A percentile compares a stretch with the other conserved stretches of the same genome.
Conservation (phyloP, 345 rosid species). For the Geranium rotundifolium region DNA sequence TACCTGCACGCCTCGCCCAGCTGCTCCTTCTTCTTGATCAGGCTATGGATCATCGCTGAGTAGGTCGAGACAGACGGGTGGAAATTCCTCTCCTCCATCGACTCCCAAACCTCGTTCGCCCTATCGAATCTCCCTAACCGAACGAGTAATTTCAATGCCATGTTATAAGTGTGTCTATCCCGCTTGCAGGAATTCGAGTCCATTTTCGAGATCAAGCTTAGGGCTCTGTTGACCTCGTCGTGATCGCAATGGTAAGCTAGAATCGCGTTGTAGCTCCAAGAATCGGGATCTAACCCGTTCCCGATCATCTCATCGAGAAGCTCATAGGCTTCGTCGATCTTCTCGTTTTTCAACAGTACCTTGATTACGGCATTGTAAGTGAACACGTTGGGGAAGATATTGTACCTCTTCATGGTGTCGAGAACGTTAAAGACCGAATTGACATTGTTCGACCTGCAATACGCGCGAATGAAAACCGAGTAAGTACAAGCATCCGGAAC, state of each 20-base stretch:
- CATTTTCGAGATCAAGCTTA: slow-evolving; percentile 57
- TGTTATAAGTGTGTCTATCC: slow-evolving; percentile 66
- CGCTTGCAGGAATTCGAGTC: slow-evolving; percentile 39
- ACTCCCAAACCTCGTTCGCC: slow-evolving; percentile 61
- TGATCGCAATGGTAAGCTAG: slow-evolving; percentile 72
- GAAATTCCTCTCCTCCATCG: slow-evolving; percentile 51
- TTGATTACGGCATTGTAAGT: slow-evolving; percentile 70
- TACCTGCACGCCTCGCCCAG: slow-evolving; percentile 71
- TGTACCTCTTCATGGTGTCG: slow-evolving; percentile 54
- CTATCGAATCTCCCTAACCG: slow-evolving; percentile 70
- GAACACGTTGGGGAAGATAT: slow-evolving; percentile 59
- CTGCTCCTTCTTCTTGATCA: slow-evolving; percentile 66
- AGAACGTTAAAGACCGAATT: slow-evolving; percentile 64
- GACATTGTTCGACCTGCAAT: slow-evolving; percentile 45
- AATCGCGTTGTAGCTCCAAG: slow-evolving; percentile 76
- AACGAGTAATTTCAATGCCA: slow-evolving; percentile 61
- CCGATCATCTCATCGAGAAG: slow-evolving; percentile 59
- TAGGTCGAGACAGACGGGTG: slow-evolving; percentile 72
- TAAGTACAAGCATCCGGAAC: slow-evolving; percentile 55
- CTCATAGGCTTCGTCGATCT: slow-evolving; percentile 59
- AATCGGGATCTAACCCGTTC: slow-evolving; percentile 43
- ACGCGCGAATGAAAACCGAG: slow-evolving; percentile 56
- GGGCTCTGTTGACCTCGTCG: slow-evolving; percentile 56
- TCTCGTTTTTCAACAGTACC: slow-evolving; percentile 55
- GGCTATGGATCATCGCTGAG: slow-evolving; percentile 72